phyloP scores from a whole-genome alignment of 805 yeast species.

The Cephaloascus fragrans region DNA sequence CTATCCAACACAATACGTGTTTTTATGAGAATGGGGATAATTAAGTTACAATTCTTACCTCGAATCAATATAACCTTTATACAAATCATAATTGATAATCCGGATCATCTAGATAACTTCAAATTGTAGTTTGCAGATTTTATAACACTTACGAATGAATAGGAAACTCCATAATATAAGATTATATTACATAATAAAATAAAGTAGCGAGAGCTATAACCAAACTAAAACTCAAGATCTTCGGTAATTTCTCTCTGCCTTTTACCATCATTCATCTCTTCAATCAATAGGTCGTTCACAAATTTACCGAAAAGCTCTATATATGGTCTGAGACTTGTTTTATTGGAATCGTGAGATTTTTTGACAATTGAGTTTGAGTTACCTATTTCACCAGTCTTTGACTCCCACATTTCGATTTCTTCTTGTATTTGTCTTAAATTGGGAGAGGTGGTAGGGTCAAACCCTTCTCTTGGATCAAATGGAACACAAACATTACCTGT shows the following conservation, averaged over 20 bases:
- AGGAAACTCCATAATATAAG: too few relatives aligned
- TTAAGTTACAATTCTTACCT: too few relatives aligned
- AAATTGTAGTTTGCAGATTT: too few relatives aligned
- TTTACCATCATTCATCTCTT: constrained; percentile 33
- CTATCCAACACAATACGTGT: too few relatives aligned
- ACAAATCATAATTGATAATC: too few relatives aligned
- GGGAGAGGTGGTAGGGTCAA: constrained; percentile 77
- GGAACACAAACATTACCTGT: constrained; percentile 97
- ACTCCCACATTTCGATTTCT: constrained; percentile 48
- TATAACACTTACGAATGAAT: too few relatives aligned
- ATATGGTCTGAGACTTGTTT: constrained; percentile 63
- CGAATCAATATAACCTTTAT: too few relatives aligned
- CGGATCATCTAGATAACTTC: too few relatives aligned
- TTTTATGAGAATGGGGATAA: too few relatives aligned
- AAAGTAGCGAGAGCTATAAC: too few relatives aligned
- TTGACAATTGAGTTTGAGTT: constrained; percentile 7
- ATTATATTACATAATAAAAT: too few relatives aligned
- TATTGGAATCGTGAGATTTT: constrained; percentile 39
- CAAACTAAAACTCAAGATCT: constrained; percentile 19
- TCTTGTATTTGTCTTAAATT: constrained; percentile 52
- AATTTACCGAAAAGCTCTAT: constrained; percentile 56
- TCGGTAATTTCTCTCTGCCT: constrained; percentile 24
- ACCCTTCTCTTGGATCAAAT: constrained; percentile 47
- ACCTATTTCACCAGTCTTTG: constrained; percentile 12
- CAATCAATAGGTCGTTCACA: constrained; percentile 46